Base-by-base conservation (phyloP, 805 yeast species). In the Yarrowia deformans region DNA sequence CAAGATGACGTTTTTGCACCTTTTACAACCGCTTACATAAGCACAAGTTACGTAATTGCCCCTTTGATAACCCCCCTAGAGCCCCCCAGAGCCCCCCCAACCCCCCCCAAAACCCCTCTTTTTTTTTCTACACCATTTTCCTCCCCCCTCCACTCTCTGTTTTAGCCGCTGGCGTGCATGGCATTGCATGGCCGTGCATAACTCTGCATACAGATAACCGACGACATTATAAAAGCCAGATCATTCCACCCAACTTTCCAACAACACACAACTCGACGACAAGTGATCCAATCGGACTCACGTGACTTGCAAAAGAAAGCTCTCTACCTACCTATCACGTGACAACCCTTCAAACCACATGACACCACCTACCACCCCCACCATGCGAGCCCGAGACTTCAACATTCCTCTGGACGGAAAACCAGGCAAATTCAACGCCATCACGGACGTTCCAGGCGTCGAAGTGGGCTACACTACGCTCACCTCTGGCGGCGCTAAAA, bases 361-460 rank as follows among this genome's bases (percentile, higher is more conserved):
- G 29, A 23, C n/a, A n/a, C n/a, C n/a, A n/a, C n/a, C n/a, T n/a
- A n/a, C 29, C 29, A 23, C 29, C 29, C 29, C 29, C 29, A 2
- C 29, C 29, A 23, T 39, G 42, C 50, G 66, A 18, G 66, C 66
- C 1, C 29, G 66, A 12, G 32, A 29, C 42, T 18, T 34, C 34
- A 32, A 18, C 18, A 45, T 60, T 13, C 66, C 66, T 2, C 34
- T 60, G 8, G 66, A 60, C 34, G 66, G 66, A 10, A 18, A 8
- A 1, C 40, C 66, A 5, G 66, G 66, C 0, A 9, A 34, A 23
- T 23, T 23, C 66, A 45, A 60, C 19, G 50, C 66, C 66, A 60
- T 60, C 52, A 60, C 66, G 6, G 66, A 60, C 42, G 66, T 60
- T 7, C 52, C 52, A 1, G 66, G 66, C 2, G 66, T 60, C 8